A percentile compares a stretch with the other conserved stretches of the same genome.
Evolutionary conservation across 345 rosid genomes (phyloP).

Genomic region (Pugionium dolabratum): DNA sequence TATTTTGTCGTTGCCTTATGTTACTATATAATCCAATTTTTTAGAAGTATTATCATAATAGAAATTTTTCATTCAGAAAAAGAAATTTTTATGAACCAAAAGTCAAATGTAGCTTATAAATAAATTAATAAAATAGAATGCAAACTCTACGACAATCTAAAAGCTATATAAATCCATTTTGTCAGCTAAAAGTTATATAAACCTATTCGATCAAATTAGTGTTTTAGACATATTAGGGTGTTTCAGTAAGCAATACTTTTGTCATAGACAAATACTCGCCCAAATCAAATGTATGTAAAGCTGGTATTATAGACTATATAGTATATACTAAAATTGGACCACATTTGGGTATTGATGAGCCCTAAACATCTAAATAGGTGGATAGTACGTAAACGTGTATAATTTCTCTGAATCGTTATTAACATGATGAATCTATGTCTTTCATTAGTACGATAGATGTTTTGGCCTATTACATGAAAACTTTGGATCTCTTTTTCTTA

Average conservation of each 20-base stretch:
- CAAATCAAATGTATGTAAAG: slow-evolving; percentile 19
- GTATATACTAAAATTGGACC: slow-evolving; percentile 45
- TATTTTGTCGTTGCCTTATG: no score
- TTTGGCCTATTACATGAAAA: slow-evolving; percentile 42
- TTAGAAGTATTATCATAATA: no score
- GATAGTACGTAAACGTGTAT: slow-evolving; percentile 41
- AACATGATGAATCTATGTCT: slow-evolving; percentile 36
- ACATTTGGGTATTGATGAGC: slow-evolving; percentile 26
- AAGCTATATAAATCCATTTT: no score
- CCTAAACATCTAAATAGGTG: slow-evolving; percentile 44
- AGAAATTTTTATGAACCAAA: neutral
- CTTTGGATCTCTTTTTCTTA: slow-evolving; percentile 28
- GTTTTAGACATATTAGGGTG: neutral
- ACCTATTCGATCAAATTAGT: no score
- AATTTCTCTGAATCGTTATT: slow-evolving; percentile 44
- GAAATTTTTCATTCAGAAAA: no score
- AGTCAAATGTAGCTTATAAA: neutral
- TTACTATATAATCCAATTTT: no score
- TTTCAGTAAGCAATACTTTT: slow-evolving; percentile 10
- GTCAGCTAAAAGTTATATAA: no score
- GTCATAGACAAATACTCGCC: slow-evolving; percentile 26
- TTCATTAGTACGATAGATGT: slow-evolving; percentile 38
- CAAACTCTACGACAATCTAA: neutral
- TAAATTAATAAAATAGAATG: neutral
- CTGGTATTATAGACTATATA: slow-evolving; percentile 32